Base-by-base conservation (phyloP, 2,329 filamentous ascomycete species). In the Fusarium succisae region DNA sequence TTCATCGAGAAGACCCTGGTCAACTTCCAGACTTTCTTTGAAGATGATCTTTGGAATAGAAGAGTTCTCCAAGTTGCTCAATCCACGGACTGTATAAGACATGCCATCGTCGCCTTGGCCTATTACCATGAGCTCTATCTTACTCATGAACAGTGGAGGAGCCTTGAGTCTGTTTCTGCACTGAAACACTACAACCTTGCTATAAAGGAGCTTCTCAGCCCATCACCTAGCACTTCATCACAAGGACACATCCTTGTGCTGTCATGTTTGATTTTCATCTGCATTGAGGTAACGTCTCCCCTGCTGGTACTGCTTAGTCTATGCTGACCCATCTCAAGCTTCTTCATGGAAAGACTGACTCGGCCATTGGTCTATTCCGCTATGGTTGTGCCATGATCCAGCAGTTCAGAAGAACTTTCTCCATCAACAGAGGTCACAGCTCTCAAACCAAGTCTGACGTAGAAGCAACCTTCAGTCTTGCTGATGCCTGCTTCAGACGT, bases 301-400 rank as follows among this genome's bases (percentile, higher is more conserved):
- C 0, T 3, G 8, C 6, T 12, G 1, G 6, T 26, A 6, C 7
- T 26, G 2, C 15, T 17, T 1, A 22, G 3, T 39, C 1, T 41
- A 43, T n/a, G 14, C 39, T 70, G 9, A 72, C 3, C 3, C 1
- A 1, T 5, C 2, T 8, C 3, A 35, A 73, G 71, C 26, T 73
- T 6, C 66, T 73, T 5, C 71, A 74, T 22, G 70, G 70, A 8
- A 74, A 73, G 12, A 73, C 63, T 3, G 54, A 63, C 22, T 67
- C 71, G 0, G 66, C 70, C 9, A 63, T 74, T 8, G 10, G 38
- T 2, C 66, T 73, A 15, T 73, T 73, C 28, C 70, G 70, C 4
- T 74, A 73, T 20, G 71, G 71, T 4, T 68, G 70, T 63, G 70
- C 11, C 47, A 71, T 73, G 70, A 71, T 73, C 24, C 61, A 60